A percentile compares a stretch with the other conserved stretches of the same genome.
These are phyloP conservation scores for Saxispiralis lemnorum DNA, from an alignment of 495 filamentous ascomycete genomes.

Conservation along the genomic window DNA sequence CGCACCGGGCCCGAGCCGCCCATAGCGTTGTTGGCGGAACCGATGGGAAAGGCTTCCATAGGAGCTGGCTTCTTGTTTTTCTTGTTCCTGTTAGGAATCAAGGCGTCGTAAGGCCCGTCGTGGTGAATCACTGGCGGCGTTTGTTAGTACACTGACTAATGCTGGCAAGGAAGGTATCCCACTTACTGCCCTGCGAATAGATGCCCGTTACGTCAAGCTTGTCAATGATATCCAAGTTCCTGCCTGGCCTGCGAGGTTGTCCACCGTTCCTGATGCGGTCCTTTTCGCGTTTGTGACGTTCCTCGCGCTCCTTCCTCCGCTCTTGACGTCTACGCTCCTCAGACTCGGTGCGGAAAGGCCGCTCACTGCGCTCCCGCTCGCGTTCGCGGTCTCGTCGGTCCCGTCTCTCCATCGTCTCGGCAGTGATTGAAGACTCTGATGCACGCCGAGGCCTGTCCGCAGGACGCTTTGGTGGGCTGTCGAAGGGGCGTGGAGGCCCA, in stretches of 20 bases:
- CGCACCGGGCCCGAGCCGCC: constrained; percentile 78
- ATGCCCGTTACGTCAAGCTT: constrained; percentile 94
- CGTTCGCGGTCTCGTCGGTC: constrained; percentile 9
- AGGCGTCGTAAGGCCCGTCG: constrained; percentile 94
- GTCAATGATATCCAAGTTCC: constrained; percentile 82
- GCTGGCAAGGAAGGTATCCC: not conserved
- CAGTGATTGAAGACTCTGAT: constrained; percentile 67
- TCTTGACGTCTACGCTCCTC: constrained; percentile 52
- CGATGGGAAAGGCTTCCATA: constrained; percentile 90
- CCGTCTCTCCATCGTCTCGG: constrained; percentile 41
- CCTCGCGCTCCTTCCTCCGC: constrained; percentile 49
- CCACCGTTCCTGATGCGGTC: constrained; percentile 37
- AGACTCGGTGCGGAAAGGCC: constrained; percentile 12
- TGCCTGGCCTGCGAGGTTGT: constrained; percentile 31
- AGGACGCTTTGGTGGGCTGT: constrained; percentile 24
- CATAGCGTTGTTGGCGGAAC: constrained; percentile 77
- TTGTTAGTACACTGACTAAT: not conserved
- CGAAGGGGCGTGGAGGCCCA: constrained; percentile 31
- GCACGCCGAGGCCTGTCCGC: constrained; percentile 41
- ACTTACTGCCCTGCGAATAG: constrained; percentile 84
- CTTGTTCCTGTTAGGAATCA: constrained; percentile 87
- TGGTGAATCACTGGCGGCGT: constrained; percentile 75
- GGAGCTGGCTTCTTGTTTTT: constrained; percentile 68
- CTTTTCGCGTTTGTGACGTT: constrained; percentile 29
- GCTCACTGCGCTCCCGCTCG: constrained; percentile 3